Percentiles rank a stretch among this genome's conserved stretches.
These are phyloP conservation scores for Podospora tetraspora DNA, from an alignment of 495 filamentous ascomycete species.

Conservation along the genomic window DNA sequence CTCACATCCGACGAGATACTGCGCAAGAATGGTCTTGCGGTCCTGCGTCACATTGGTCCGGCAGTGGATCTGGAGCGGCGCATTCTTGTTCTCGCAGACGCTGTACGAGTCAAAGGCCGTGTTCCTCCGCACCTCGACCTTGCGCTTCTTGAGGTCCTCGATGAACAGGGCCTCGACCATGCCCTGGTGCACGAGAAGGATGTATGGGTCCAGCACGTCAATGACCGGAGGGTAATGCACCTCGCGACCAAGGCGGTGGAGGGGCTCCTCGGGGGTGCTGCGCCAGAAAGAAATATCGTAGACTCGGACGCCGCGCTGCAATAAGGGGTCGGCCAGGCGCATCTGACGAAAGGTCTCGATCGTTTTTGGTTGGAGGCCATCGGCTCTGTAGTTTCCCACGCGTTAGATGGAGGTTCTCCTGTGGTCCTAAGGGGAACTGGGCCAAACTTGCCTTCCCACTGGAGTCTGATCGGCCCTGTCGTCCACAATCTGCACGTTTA, in stretches of 20 bases:
- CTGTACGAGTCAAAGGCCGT: slow-evolving; percentile 52
- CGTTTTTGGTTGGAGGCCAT: slow-evolving; percentile 60
- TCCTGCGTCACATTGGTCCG: slow-evolving; percentile 36
- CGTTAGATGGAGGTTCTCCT: neutral
- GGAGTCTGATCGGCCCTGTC: slow-evolving; percentile 56
- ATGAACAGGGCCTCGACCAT: slow-evolving; percentile 66
- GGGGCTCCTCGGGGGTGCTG: slow-evolving; percentile 49
- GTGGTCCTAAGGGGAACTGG: neutral
- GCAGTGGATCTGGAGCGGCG: slow-evolving; percentile 42
- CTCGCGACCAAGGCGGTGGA: slow-evolving; percentile 50
- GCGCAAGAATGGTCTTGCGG: slow-evolving; percentile 39
- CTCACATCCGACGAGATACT: slow-evolving; percentile 51
- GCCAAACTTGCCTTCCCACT: slow-evolving; percentile 46
- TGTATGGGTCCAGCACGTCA: slow-evolving; percentile 65
- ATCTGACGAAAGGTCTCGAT: slow-evolving; percentile 53
- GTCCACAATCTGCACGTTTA: slow-evolving; percentile 56
- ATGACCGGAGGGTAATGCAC: slow-evolving; percentile 52
- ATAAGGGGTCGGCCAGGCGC: slow-evolving; percentile 56
- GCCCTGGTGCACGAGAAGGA: slow-evolving; percentile 68
- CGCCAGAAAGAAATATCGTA: slow-evolving; percentile 72
- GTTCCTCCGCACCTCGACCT: slow-evolving; percentile 52
- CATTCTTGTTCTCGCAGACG: slow-evolving; percentile 33
- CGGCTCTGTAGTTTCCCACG: slow-evolving; percentile 41
- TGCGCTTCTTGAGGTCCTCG: slow-evolving; percentile 55
- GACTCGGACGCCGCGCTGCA: slow-evolving; percentile 58